Percentiles rank a stretch among this genome's conserved stretches.
Conservation (phyloP, 805 yeast species). For the Blastobotrys muscicola region DNA sequence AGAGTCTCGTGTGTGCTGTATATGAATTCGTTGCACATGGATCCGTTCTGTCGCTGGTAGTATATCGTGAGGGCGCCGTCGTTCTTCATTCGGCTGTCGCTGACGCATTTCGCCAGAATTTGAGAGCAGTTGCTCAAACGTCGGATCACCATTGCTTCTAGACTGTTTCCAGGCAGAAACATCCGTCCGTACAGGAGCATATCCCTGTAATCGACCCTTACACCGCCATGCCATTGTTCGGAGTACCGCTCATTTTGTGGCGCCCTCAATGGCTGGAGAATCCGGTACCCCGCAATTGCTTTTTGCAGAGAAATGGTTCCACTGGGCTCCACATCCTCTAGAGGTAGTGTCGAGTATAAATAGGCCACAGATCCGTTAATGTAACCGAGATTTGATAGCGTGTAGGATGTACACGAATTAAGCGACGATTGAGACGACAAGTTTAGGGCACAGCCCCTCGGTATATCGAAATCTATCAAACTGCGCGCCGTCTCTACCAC, state of each 20-base stretch:
- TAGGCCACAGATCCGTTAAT: conserved; percentile 81
- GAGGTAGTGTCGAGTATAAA: conserved; percentile 55
- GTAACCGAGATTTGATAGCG: conserved; percentile 51
- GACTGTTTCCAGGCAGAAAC: conserved; percentile 75
- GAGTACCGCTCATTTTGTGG: conserved; percentile 18
- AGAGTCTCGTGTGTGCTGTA: conserved; percentile 79
- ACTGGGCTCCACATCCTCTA: conserved; percentile 44
- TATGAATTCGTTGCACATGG: conserved; percentile 59
- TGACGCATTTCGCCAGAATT: conserved; percentile 62
- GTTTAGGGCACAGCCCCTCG: conserved; percentile 54
- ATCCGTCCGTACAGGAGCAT: conserved; percentile 72
- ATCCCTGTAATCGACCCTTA: conserved; percentile 20
- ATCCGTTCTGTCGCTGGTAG: conserved; percentile 57
- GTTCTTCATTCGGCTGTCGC: conserved; percentile 47
- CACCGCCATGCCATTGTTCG: conserved; percentile 23
- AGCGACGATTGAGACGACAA: conserved; percentile 63
- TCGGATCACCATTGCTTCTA: conserved; percentile 80
- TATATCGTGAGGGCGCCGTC: conserved; percentile 38
- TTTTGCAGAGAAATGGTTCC: conserved; percentile 49
- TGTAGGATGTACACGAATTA: conserved; percentile 61
- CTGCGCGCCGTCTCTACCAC: conserved; percentile 61
- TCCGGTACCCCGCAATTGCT: conserved; percentile 58
- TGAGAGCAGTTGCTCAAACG: conserved; percentile 53
- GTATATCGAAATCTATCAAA: conserved; percentile 64
- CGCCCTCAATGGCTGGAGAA: conserved; percentile 38